Base-by-base conservation (phyloP, 352 stramenopile genomes). In the Phytophthora pseudosyringae region DNA sequence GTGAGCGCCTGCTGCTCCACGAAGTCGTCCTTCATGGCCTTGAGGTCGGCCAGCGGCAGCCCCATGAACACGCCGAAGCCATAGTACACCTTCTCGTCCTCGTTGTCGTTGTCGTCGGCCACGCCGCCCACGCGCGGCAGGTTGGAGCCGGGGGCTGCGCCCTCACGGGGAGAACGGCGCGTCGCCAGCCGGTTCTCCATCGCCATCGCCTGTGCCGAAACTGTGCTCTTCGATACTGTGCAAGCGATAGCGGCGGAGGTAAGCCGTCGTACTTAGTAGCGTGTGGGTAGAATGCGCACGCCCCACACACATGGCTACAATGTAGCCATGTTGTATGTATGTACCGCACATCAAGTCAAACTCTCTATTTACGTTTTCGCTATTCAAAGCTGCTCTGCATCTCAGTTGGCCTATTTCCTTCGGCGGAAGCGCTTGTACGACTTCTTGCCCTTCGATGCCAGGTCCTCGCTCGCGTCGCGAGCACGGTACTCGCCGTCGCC, bases 61-160 rank as follows among this genome's bases (percentile, higher is more conserved):
- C 87, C 87, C 83, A 95, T 95, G 69, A 95, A 95, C 33, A 95
- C 87, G 50, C 87, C 87, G 43, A 95, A 95, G 50, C 87, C 87
- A 72, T 95, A 95, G 81, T 95, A 95, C 1, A 95, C 75, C 70
- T 95, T 92, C 59, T 94, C 82, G 48, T 92, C 80, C 49, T 94
- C 85, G 51, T 77, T 87, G 41, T 91, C 83, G 58, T 82, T 86
- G 41, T 89, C 80, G 46, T 84, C 73, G 21, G 63, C 65, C 8
- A 85, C 71, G 21, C 64, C 57, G 31, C 59, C 44, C 3, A 71
- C 47, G 8, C 66, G 62, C 28, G 69, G 62, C 3, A 67, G 38
- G 41, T 59, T 69, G 32, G 52, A 59, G 26, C 67, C 63, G 12
- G 47, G 41, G 35, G 41, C 56, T 25, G 44, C 38, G n/a, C 46